phyloP scores from a whole-genome alignment of 2,329 filamentous ascomycete genomes.

The Cercospora berteroae region DNA sequence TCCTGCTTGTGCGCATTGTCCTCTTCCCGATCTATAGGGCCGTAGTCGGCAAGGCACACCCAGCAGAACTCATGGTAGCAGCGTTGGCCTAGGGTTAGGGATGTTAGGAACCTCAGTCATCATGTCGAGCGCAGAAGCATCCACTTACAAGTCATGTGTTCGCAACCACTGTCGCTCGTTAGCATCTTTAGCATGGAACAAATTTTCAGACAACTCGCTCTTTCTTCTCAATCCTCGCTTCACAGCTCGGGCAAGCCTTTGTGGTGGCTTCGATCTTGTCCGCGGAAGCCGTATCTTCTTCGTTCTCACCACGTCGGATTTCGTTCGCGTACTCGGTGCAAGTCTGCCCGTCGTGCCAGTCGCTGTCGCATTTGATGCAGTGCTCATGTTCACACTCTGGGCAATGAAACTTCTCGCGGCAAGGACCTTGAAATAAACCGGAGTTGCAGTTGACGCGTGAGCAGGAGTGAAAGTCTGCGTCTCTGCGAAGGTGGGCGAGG shows the following conservation, averaged over 20 bases:
- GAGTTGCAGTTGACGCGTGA: conserved; percentile 21
- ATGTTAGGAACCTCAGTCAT: neutral
- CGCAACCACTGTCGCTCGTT: conserved; percentile 23
- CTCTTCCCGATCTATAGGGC: neutral
- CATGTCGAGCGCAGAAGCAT: neutral
- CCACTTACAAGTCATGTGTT: conserved; percentile 24
- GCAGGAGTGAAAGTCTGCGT: conserved; percentile 22
- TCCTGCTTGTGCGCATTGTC: neutral
- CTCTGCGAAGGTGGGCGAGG: neutral
- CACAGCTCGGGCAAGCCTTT: conserved; percentile 24
- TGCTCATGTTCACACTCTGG: conserved; percentile 21
- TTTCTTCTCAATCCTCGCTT: conserved; percentile 24
- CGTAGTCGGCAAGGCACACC: conserved; percentile 15
- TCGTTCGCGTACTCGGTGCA: conserved; percentile 13
- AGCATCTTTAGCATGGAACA: neutral
- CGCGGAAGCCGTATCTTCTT: too few species aligned
- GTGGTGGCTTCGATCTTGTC: conserved; percentile 7
- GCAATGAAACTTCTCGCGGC: conserved; percentile 30
- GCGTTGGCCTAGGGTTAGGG: neutral
- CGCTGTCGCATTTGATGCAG: conserved; percentile 26
- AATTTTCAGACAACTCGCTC: conserved; percentile 1
- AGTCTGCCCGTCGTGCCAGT: conserved; percentile 27
- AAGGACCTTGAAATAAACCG: conserved; percentile 26
- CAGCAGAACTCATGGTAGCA: conserved; percentile 21
- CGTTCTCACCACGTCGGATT: too few species aligned